phyloP scores from a whole-genome alignment of 805 yeast species.

The Suhomyces canberraensis region DNA sequence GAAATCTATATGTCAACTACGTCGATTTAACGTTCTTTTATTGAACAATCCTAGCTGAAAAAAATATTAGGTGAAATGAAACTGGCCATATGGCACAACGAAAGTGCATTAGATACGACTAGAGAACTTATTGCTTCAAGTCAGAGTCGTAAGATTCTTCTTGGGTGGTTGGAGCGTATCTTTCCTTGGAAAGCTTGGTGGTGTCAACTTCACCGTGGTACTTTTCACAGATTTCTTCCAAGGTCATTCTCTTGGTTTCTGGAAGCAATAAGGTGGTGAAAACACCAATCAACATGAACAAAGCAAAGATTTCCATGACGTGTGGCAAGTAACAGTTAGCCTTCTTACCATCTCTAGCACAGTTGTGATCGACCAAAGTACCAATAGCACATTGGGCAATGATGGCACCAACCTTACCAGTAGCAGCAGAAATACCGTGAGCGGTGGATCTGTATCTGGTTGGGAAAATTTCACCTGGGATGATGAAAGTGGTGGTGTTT shows the following conservation, averaged over 20 bases:
- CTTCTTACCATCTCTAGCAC: slow-evolving; percentile 49
- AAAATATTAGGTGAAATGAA: no score
- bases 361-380: slow-evolving; percentile 75
- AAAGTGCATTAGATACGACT: no score
- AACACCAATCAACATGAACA: slow-evolving; percentile 84
- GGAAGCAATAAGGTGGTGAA: slow-evolving; percentile 67
- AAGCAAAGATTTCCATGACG: slow-evolving; percentile 90
- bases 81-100: no score
- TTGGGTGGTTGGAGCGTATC: slow-evolving; percentile 28
- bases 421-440: slow-evolving; percentile 91
- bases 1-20: no score
- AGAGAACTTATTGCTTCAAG: slow-evolving; percentile 22
- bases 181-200: slow-evolving; percentile 38
- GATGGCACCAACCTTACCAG: slow-evolving; percentile 90
- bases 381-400: slow-evolving; percentile 87
- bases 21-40: no score
- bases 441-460: slow-evolving; percentile 95
- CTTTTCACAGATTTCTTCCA: slow-evolving; percentile 78
- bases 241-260: slow-evolving; percentile 88
- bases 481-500: slow-evolving; percentile 84
- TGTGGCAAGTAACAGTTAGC: slow-evolving; percentile 81
- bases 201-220: slow-evolving; percentile 74
- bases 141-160: slow-evolving; percentile 38
- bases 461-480: slow-evolving; percentile 92
- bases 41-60: no score